Evolutionary conservation across 2,329 filamentous ascomycete genomes (phyloP).

Genomic region (Pyrenochaeta sp.): DNA sequence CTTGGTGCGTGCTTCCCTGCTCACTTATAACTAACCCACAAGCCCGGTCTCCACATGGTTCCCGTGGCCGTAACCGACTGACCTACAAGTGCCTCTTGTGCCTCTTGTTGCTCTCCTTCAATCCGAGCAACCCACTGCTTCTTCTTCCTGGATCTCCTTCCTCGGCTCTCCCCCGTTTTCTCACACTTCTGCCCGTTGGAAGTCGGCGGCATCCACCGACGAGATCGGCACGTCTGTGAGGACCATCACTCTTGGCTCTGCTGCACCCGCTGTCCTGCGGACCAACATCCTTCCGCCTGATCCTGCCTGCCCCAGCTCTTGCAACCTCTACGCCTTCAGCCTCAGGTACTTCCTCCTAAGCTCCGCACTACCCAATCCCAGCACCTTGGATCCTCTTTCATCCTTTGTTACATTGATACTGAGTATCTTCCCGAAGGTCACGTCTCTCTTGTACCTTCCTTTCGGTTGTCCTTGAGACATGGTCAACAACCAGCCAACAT

Average conservation of each 20-base stretch:
- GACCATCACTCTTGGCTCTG: conserved; percentile 35
- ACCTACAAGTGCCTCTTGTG: conserved; percentile 19
- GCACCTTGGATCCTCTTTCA: not conserved
- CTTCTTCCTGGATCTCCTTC: conserved; percentile 20
- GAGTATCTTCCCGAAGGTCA: conserved; percentile 5
- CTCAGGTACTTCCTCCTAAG: conserved; percentile 8
- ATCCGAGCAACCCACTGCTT: conserved; percentile 18
- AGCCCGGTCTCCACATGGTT: conserved; percentile 37
- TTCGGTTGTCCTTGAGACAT: conserved; percentile 20
- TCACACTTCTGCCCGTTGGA: conserved; percentile 12
- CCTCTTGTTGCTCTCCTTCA: conserved; percentile 15
- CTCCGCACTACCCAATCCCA: conserved; percentile 1
- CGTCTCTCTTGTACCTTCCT: conserved; percentile 1
- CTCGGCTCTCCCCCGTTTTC: no score
- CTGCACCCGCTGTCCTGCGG: conserved; percentile 27
- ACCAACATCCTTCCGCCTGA: conserved; percentile 28
- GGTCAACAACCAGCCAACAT: conserved; percentile 27
- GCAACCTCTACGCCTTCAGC: conserved; percentile 4
- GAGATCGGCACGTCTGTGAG: conserved; percentile 38
- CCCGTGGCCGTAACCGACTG: conserved; percentile 25
- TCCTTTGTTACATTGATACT: conserved; percentile 2
- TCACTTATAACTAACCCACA: conserved; percentile 18
- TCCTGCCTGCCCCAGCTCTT: conserved; percentile 14
- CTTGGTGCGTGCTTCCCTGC: conserved; percentile 44
- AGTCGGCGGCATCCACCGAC: conserved; percentile 24